phyloP scores from a whole-genome alignment of 441 rosid genomes.

The Gossypium laxum region DNA sequence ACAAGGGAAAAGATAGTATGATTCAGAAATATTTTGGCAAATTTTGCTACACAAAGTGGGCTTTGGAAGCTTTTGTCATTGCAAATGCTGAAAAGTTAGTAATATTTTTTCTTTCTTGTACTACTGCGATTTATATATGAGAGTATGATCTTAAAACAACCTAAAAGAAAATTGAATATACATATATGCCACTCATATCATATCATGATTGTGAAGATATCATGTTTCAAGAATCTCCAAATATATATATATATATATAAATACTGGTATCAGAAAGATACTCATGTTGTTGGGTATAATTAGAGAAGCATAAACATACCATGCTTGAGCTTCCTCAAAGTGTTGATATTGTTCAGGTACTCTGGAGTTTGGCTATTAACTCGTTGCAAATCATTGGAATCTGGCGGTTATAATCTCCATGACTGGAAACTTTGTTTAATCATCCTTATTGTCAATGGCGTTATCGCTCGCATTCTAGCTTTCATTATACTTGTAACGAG shows the following conservation, averaged over 20 bases:
- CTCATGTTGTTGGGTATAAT: too few relatives aligned
- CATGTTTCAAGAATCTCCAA: too few relatives aligned
- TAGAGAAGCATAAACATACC: too few relatives aligned
- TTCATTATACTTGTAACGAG: constrained; percentile 32
- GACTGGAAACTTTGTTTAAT: constrained; percentile 37
- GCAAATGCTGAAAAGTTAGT: constrained; percentile 45
- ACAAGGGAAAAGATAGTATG: constrained; percentile 35
- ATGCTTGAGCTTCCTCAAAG: too few relatives aligned
- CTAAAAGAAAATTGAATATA: too few relatives aligned
- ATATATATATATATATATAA: too few relatives aligned
- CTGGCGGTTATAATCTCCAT: constrained; percentile 35
- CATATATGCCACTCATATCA: too few relatives aligned
- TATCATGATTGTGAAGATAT: too few relatives aligned
- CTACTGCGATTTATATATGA: too few relatives aligned
- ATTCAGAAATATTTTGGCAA: constrained; percentile 32
- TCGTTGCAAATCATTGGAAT: constrained; percentile 35
- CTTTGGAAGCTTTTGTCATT: constrained; percentile 53
- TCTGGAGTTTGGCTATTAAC: constrained; percentile 52
- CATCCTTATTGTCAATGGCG: constrained; percentile 33
- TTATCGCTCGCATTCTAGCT: constrained; percentile 33
- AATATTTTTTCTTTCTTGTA: not conserved
- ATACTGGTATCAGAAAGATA: too few relatives aligned
- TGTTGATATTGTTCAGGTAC: constrained; percentile 24
- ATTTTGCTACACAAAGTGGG: constrained; percentile 52
- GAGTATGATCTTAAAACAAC: not conserved